Percentiles rank a stretch among this genome's conserved stretches.
These are phyloP conservation scores for Dalbergia cochinchinensis DNA, from an alignment of 306 rosid genomes.

Conservation along the genomic window DNA sequence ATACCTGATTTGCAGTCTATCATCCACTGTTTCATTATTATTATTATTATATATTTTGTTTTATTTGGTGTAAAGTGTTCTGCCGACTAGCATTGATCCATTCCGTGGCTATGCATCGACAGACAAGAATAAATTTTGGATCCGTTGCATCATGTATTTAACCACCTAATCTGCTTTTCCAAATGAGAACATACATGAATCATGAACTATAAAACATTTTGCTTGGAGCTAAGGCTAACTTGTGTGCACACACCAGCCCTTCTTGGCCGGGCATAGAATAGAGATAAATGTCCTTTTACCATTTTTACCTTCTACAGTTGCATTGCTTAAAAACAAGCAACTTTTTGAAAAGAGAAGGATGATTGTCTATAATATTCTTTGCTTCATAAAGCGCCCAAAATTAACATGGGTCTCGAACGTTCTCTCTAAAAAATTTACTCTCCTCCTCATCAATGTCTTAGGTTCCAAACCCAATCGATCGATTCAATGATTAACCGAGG, in stretches of 20 bases:
- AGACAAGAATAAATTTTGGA: background rate
- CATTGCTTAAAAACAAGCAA: slow-evolving; percentile 36
- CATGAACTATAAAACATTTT: slow-evolving; percentile 23
- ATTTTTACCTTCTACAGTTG: slow-evolving; percentile 14
- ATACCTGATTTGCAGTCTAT: background rate
- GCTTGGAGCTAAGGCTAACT: background rate
- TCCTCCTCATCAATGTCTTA: slow-evolving; percentile 6
- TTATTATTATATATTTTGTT: background rate
- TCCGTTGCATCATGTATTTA: slow-evolving; percentile 9
- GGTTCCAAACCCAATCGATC: background rate
- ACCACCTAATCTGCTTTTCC: slow-evolving; percentile 25
- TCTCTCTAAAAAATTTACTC: background rate
- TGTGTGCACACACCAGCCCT: background rate
- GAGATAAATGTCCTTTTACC: slow-evolving; percentile 3
- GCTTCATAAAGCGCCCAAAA: slow-evolving; percentile 24
- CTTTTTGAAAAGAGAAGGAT: slow-evolving; percentile 32
- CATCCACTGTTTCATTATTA: background rate
- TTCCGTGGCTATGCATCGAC: background rate
- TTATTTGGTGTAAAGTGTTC: background rate
- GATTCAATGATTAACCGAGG: background rate
- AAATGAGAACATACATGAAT: slow-evolving; percentile 17
- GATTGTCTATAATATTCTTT: slow-evolving; percentile 22
- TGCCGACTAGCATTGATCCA: background rate
- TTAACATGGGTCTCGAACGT: background rate
- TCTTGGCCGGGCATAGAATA: background rate